phyloP scores from a whole-genome alignment of 139 green algal species.

The Raphidocelis subcapitata region DNA sequence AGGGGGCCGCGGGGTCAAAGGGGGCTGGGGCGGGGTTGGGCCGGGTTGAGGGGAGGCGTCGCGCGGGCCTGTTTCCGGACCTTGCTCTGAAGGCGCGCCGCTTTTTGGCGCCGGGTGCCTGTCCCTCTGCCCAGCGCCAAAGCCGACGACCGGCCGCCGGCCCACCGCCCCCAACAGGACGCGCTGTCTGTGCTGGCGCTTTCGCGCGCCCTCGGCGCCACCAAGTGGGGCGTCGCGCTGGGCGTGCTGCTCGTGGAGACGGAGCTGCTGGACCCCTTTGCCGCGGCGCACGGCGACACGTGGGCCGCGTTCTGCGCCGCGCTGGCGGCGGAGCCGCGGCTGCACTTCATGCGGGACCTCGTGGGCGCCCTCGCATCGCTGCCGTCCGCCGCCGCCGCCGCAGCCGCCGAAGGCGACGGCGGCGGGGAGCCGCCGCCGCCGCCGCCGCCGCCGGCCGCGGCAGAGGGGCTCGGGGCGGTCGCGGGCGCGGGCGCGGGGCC shows the following conservation, averaged over 20 bases:
- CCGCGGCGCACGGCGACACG: constrained; percentile 19
- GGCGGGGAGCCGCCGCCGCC: no score
- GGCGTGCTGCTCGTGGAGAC: constrained; percentile 61
- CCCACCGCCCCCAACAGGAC: constrained; percentile 3
- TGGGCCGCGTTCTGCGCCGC: constrained; percentile 32
- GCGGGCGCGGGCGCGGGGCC: no score
- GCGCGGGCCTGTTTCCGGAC: background rate
- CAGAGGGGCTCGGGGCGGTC: no score
- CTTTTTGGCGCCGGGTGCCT: background rate
- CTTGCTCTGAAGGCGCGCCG: constrained; percentile 8
- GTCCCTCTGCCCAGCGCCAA: background rate
- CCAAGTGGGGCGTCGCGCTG: constrained; percentile 46
- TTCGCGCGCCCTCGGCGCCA: constrained; percentile 31
- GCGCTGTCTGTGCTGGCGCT: constrained; percentile 42
- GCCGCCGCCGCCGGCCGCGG: no score
- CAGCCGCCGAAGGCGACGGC: no score
- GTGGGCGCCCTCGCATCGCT: constrained; percentile 22
- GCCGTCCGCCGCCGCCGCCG: no score
- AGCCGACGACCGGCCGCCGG: background rate
- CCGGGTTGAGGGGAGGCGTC: background rate
- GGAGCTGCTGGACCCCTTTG: constrained; percentile 27
- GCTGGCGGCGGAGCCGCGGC: constrained; percentile 1
- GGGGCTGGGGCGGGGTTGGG: background rate
- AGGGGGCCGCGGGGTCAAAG: background rate
- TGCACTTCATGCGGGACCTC: constrained; percentile 30